These are phyloP conservation scores for Persicaria maculosa DNA, from an alignment of 148 eudicot species.

Conservation along the genomic window DNA sequence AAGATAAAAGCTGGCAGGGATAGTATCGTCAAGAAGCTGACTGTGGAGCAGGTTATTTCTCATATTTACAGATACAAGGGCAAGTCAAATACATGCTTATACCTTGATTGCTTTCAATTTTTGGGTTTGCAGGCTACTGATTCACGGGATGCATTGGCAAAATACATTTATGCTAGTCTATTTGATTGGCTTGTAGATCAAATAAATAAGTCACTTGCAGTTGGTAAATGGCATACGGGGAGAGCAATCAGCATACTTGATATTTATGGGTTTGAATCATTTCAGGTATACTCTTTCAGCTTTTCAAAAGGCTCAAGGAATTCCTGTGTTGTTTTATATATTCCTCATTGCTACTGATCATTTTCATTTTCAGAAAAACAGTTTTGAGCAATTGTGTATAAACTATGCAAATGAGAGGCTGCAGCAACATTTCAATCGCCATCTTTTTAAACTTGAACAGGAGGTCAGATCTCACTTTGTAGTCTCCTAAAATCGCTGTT, in stretches of 20 bases:
- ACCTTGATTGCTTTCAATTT: not conserved
- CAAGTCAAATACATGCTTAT: not conserved
- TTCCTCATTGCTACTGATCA: not conserved
- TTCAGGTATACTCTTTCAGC: not conserved
- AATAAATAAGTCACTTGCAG: slow-evolving; percentile 3
- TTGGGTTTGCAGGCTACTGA: slow-evolving; percentile 59
- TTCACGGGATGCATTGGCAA: slow-evolving; percentile 85
- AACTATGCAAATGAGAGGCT: too few species aligned
- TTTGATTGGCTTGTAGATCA: slow-evolving; percentile 81
- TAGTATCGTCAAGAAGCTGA: slow-evolving; percentile 61
- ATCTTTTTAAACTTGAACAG: too few species aligned
- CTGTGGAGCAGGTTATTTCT: slow-evolving; percentile 63
- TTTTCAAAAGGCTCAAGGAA: not conserved
- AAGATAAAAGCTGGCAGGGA: slow-evolving; percentile 77
- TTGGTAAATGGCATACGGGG: too few species aligned
- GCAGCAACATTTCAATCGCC: too few species aligned
- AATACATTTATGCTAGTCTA: slow-evolving; percentile 76
- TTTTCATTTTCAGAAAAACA: too few species aligned
- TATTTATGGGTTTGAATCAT: too few species aligned
- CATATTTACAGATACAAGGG: not conserved
- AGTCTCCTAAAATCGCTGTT: not conserved
- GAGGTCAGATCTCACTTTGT: not conserved
- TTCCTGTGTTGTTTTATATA: not conserved
- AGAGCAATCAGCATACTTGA: too few species aligned
- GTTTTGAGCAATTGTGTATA: slow-evolving; percentile 72